Evolutionary conservation across 1,139 yeast genomes (phyloP).

Genomic region (Taphrina confusa): DNA sequence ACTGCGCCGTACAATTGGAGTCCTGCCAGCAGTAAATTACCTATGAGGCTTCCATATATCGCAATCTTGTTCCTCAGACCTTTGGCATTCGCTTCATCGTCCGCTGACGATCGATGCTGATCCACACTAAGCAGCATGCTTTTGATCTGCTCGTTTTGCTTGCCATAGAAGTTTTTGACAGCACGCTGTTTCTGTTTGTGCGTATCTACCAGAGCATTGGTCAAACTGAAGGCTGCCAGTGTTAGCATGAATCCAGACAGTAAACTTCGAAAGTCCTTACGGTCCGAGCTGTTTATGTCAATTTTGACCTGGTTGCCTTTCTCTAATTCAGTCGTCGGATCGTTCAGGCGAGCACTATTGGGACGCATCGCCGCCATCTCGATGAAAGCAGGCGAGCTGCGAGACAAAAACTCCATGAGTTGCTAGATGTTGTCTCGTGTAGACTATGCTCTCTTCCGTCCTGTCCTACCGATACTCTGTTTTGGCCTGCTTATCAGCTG

Average conservation of each 20-base stretch:
- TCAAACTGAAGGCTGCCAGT: conserved; percentile 9
- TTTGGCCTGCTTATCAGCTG: too few species aligned
- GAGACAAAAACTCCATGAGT: conserved; percentile 23
- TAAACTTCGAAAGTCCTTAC: neutral
- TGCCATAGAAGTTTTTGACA: conserved; percentile 36
- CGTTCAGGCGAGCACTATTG: conserved; percentile 13
- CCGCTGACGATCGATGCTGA: conserved; percentile 38
- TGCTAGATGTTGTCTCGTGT: neutral
- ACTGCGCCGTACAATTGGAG: conserved; percentile 40
- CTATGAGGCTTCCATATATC: conserved; percentile 38
- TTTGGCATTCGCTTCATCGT: conserved; percentile 25
- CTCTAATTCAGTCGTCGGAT: conserved; percentile 3
- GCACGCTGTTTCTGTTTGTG: conserved; percentile 3
- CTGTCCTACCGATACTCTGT: too few species aligned
- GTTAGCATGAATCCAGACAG: neutral
- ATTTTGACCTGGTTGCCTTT: conserved; percentile 6
- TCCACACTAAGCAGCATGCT: conserved; percentile 38
- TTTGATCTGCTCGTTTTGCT: conserved; percentile 39
- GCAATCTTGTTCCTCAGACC: conserved; percentile 35
- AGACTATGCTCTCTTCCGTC: too few species aligned
- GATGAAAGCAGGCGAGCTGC: conserved; percentile 25
- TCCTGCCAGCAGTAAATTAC: conserved; percentile 38
- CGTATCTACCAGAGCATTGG: conserved; percentile 15
- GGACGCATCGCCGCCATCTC: conserved; percentile 28
- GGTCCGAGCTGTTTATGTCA: conserved; percentile 18